Evolutionary conservation across 2,329 filamentous ascomycete genomes (phyloP), one percentile per base, ranked within the genome.

Genomic region (Moelleriella libera): DNA sequence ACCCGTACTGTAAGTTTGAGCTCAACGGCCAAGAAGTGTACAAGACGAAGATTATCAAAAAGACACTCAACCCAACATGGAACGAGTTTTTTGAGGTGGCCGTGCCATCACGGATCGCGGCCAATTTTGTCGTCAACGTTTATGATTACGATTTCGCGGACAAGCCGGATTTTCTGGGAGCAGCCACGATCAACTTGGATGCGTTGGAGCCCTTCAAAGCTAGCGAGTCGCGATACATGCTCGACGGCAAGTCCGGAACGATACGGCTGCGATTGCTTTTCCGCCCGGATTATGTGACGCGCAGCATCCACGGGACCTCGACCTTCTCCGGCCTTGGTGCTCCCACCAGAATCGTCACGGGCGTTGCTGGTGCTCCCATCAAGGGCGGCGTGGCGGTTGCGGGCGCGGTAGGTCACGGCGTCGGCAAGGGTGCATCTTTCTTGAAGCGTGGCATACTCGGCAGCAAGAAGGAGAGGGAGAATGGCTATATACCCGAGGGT

Each of bases 81-180:
- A 97, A 97, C 60, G 92, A 98, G 61, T 89, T 81, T 63, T 98
- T 98, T 58, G 89, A 96, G 63, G 74, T 87, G 1, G 72, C 81
- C 1, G 71, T 98, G 46, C 81, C 86, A 14, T 94, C 88, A 11
- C 78, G 92, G 49, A 95, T 88, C 12, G 88, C 76, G 0, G 85
- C 89, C 39, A 78, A 92, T 30, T 92, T 98, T 66, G 75, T 74
- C 32, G 80, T 88, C 58, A 85, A 86, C 48, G 82, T 97, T 2
- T 94, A 83, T 62, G 92, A 98, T 61, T 98, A 90, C 78, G 92
- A 98, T 63, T 94, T 97, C 70, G 90, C 87, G 44, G 88, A 94
- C 63, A 90, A 89, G 65, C 88, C 89, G 1, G 92, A 98, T 64
- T 85, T 84, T 61, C 69, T 98, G n/a, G 92, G 92, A 43, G 76